phyloP scores from a whole-genome alignment of 306 rosid genomes.

The Rubus parviflorus region DNA sequence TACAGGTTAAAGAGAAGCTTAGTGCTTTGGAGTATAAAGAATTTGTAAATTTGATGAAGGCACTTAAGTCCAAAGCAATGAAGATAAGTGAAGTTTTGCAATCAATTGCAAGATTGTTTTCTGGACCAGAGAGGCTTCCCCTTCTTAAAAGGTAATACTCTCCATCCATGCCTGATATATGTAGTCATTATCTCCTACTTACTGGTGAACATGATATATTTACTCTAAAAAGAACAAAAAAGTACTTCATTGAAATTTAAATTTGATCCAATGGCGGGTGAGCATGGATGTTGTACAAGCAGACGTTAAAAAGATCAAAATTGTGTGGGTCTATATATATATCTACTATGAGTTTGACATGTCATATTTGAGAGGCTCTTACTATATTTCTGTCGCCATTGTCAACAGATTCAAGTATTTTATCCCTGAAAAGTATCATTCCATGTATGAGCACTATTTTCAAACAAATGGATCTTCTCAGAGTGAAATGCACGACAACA shows the following conservation, averaged over 20 bases:
- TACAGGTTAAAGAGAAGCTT: constrained; percentile 81
- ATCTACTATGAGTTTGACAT: neutral
- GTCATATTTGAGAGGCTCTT: constrained; percentile 25
- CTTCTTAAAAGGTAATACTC: constrained; percentile 60
- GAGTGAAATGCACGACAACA: neutral
- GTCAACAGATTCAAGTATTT: constrained; percentile 82
- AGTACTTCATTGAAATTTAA: neutral
- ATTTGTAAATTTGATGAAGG: constrained; percentile 82
- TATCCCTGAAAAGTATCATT: constrained; percentile 78
- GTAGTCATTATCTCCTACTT: neutral
- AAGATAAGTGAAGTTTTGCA: constrained; percentile 69
- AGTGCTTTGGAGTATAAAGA: constrained; percentile 65
- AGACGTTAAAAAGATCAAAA: neutral
- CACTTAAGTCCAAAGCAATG: constrained; percentile 85
- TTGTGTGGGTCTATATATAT: neutral
- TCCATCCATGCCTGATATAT: neutral
- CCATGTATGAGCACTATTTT: constrained; percentile 65
- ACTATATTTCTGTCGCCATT: constrained; percentile 17
- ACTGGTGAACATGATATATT: neutral
- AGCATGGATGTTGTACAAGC: neutral
- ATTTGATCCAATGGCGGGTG: neutral
- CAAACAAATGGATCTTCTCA: constrained; percentile 29
- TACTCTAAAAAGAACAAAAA: neutral
- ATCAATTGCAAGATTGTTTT: constrained; percentile 68
- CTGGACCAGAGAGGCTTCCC: constrained; percentile 71